A percentile compares a stretch with the other conserved stretches of the same genome.
Evolutionary conservation across 306 rosid genomes (phyloP).

Genomic region (Betula pendula): DNA sequence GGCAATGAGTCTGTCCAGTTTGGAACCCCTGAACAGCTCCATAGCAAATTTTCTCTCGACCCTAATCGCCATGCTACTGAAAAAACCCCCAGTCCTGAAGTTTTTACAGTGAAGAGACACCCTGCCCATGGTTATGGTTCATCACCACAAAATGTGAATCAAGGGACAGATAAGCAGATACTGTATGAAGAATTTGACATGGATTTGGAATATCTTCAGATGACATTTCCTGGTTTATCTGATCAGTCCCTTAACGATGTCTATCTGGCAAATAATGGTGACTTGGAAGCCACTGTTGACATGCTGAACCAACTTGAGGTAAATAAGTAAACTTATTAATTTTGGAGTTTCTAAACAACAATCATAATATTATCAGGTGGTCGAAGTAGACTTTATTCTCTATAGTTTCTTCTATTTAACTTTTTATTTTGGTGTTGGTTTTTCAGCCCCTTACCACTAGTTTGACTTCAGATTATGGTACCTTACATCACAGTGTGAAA

Average conservation of each 20-base stretch:
- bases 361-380: background rate
- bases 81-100: constrained; percentile 25
- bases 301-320: constrained; percentile 93
- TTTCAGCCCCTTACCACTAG: background rate
- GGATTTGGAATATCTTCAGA: constrained; percentile 70
- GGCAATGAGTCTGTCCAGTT: constrained; percentile 37
- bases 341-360: constrained; percentile 1
- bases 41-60: constrained; percentile 25
- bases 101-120: constrained; percentile 33
- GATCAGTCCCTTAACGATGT: constrained; percentile 67
- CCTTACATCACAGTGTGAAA: background rate
- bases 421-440: background rate
- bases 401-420: background rate
- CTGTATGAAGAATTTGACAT: constrained; percentile 55
- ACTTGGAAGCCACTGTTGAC: constrained; percentile 66
- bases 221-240: constrained; percentile 62
- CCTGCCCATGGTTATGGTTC: constrained; percentile 43
- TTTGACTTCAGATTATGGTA: background rate
- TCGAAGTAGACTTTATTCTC: background rate
- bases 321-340: background rate
- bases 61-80: constrained; percentile 18
- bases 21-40: constrained; percentile 40
- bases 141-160: constrained; percentile 35
- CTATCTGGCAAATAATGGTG: constrained; percentile 57
- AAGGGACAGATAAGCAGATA: constrained; percentile 38